These are phyloP conservation scores for Colletotrichum orbiculare DNA, from an alignment of 2,329 filamentous ascomycete species.

Conservation along the genomic window DNA sequence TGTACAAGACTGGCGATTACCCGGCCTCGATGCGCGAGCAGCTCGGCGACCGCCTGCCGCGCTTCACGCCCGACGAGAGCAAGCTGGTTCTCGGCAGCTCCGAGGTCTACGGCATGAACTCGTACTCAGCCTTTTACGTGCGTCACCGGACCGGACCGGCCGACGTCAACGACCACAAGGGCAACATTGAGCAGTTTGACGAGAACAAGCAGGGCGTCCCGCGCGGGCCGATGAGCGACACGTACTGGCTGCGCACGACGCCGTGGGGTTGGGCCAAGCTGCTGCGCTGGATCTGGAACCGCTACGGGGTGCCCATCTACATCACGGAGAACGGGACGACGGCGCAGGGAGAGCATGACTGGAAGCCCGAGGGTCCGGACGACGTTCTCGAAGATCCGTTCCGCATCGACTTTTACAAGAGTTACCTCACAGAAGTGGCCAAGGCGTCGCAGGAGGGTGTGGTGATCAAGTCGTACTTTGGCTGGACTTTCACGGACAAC, in stretches of 20 bases:
- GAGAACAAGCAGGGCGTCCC: constrained; percentile 47
- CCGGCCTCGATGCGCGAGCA: constrained; percentile 52
- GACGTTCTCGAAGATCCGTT: constrained; percentile 51
- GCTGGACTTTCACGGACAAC: constrained; percentile 56
- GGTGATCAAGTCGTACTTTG: constrained; percentile 53
- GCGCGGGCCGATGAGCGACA: constrained; percentile 51
- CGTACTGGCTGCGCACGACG: constrained; percentile 51
- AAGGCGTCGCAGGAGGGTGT: constrained; percentile 50
- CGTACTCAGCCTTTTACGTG: constrained; percentile 53
- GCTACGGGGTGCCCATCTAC: constrained; percentile 53
- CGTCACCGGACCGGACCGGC: constrained; percentile 47
- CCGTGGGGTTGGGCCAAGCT: constrained; percentile 52
- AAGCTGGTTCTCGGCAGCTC: constrained; percentile 51
- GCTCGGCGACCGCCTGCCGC: constrained; percentile 50
- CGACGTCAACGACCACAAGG: constrained; percentile 52
- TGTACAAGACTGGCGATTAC: constrained; percentile 52
- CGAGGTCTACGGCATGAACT: constrained; percentile 56
- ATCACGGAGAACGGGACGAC: constrained; percentile 57
- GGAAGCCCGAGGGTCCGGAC: constrained; percentile 42
- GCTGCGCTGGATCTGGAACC: constrained; percentile 53
- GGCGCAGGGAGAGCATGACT: constrained; percentile 51
- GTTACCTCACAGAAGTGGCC: constrained; percentile 51
- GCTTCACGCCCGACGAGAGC: constrained; percentile 52
- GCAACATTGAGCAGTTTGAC: constrained; percentile 51
- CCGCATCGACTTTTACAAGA: constrained; percentile 51